Conservation (phyloP, 169 alveolate species). For the Plasmodium cynomolgi region DNA sequence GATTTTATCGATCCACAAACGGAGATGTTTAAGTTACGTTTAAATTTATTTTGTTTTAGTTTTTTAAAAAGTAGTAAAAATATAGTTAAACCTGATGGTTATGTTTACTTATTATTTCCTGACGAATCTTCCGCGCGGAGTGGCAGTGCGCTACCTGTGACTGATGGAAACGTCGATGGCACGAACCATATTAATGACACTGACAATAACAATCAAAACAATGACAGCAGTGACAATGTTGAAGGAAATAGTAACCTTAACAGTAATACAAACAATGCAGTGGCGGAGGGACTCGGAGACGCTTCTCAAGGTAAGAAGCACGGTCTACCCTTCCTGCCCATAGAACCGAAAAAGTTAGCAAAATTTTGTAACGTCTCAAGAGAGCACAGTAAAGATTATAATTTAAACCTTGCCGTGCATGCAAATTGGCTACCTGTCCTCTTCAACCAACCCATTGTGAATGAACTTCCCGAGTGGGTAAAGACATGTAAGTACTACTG, state of each 20-base stretch:
- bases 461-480: constrained; percentile 71
- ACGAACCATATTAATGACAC: background rate
- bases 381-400: constrained; percentile 49
- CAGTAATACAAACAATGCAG: background rate
- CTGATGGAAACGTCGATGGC: background rate
- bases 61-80: constrained; percentile 76
- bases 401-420: constrained; percentile 30
- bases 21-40: constrained; percentile 78
- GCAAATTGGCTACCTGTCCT: constrained; percentile 62
- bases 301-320: background rate
- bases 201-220: background rate
- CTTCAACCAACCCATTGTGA: constrained; percentile 64
- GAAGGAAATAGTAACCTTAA: background rate
- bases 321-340: constrained; percentile 62
- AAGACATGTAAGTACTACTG: constrained; percentile 68
- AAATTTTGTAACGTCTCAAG: constrained; percentile 73
- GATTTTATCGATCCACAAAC: constrained; percentile 76
- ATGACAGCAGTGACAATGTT: background rate
- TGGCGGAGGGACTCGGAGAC: background rate
- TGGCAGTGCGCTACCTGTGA: background rate
- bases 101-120: constrained; percentile 76
- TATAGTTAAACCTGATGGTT: constrained; percentile 72
- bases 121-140: constrained; percentile 1
- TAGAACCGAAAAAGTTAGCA: constrained; percentile 77
- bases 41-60: constrained; percentile 80